These are phyloP conservation scores for Penicillium occitanis DNA, from an alignment of 2,329 filamentous ascomycete species.

Conservation along the genomic window DNA sequence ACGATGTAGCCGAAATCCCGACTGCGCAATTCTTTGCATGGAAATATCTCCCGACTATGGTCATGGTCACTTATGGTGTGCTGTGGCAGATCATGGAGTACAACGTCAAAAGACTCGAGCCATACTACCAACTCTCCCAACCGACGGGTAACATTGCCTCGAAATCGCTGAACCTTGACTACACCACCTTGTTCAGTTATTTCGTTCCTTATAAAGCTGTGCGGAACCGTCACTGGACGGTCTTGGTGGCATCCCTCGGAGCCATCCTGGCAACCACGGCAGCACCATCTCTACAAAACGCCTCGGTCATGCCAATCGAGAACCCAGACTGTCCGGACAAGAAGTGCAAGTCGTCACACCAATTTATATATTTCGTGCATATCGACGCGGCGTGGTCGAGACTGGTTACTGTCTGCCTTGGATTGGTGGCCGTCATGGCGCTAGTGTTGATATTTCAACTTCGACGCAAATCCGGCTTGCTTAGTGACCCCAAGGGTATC, in stretches of 20 bases:
- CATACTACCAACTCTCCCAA: constrained; percentile 47
- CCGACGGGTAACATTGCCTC: constrained; percentile 33
- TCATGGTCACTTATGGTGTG: constrained; percentile 51
- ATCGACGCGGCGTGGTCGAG: constrained; percentile 49
- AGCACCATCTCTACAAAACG: constrained; percentile 49
- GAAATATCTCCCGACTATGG: constrained; percentile 47
- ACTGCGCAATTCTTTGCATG: constrained; percentile 35
- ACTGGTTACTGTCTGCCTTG: constrained; percentile 41
- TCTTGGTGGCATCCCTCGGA: constrained; percentile 47
- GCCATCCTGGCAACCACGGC: constrained; percentile 48
- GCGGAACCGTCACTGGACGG: constrained; percentile 48
- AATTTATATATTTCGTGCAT: constrained; percentile 41
- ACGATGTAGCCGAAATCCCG: constrained; percentile 30
- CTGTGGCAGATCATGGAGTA: constrained; percentile 53
- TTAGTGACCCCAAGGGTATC: constrained; percentile 51
- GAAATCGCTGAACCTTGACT: constrained; percentile 50
- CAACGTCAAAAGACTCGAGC: constrained; percentile 52
- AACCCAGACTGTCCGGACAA: constrained; percentile 30
- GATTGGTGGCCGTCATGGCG: constrained; percentile 45
- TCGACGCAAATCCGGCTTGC: constrained; percentile 49
- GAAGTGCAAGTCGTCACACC: constrained; percentile 29
- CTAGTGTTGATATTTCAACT: constrained; percentile 46
- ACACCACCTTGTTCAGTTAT: constrained; percentile 50
- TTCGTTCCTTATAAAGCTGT: constrained; percentile 49
- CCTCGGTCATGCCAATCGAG: constrained; percentile 43